A percentile compares a stretch with the other conserved stretches of the same genome.
Conservation (phyloP, 805 yeast genomes). For the Candida tammaniensis region DNA sequence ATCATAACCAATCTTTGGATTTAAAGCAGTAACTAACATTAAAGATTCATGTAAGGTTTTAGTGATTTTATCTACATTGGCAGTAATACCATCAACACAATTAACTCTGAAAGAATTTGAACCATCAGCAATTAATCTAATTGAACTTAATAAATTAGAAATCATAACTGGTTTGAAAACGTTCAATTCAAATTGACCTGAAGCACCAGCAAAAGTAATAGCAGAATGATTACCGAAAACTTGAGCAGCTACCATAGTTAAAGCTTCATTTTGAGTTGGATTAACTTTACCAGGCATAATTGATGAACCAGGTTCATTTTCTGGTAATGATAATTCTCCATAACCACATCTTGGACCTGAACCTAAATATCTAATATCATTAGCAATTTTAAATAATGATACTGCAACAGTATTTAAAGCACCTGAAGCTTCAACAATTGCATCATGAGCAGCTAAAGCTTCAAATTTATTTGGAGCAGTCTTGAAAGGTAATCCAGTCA, state of each 20-base stretch:
- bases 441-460: slow-evolving; percentile 98
- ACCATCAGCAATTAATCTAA: slow-evolving; percentile 89
- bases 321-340: slow-evolving; percentile 93
- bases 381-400: slow-evolving; percentile 93
- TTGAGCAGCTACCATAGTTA: slow-evolving; percentile 97
- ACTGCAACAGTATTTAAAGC: slow-evolving; percentile 94
- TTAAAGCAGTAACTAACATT: slow-evolving; percentile 97
- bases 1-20: slow-evolving; percentile 99
- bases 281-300: slow-evolving; percentile 99
- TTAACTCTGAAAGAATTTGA: slow-evolving; percentile 83
- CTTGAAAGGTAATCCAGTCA: slow-evolving; percentile 84
- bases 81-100: slow-evolving; percentile 93
- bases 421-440: slow-evolving; percentile 96
- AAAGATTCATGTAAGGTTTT: slow-evolving; percentile 90
- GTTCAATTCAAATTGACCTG: slow-evolving; percentile 97
- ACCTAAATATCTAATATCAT: slow-evolving; percentile 96
- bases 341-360: slow-evolving; percentile 99
- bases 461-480: slow-evolving; percentile 99
- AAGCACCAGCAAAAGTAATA: slow-evolving; percentile 96
- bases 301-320: slow-evolving; percentile 98
- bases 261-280: slow-evolving; percentile 98
- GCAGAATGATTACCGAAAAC: slow-evolving; percentile 96
- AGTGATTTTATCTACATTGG: slow-evolving; percentile 83
- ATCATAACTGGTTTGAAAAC: slow-evolving; percentile 97
- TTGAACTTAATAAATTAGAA: slow-evolving; percentile 81